These are phyloP conservation scores for Emericellopsis cladophorae DNA, from an alignment of 2,329 filamentous ascomycete species.

Conservation along the genomic window DNA sequence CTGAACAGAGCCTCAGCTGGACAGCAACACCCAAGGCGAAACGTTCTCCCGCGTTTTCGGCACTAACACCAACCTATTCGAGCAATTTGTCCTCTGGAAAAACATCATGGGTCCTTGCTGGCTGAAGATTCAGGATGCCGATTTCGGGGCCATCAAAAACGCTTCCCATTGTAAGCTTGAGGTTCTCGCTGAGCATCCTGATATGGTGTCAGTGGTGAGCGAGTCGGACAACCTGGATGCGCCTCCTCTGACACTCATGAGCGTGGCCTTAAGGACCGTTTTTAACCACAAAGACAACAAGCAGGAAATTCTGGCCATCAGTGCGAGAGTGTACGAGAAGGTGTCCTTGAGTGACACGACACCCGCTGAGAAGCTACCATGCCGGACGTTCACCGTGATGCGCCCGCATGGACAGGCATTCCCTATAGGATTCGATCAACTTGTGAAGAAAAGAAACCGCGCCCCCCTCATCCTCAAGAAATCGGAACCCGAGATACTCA, in stretches of 20 bases:
- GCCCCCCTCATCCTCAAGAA: conserved; percentile 72
- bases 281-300: conserved; percentile 91
- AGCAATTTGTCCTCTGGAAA: conserved; percentile 98
- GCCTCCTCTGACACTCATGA: conserved; percentile 92
- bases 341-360: conserved; percentile 79
- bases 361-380: conserved; percentile 76
- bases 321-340: conserved; percentile 85
- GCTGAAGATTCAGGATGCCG: conserved; percentile 78
- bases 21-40: conserved; percentile 61
- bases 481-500: conserved; percentile 73
- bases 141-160: conserved; percentile 77
- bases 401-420: conserved; percentile 66
- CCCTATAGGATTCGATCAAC: conserved; percentile 74
- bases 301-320: conserved; percentile 87
- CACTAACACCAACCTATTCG: conserved; percentile 84
- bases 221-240: conserved; percentile 73
- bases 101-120: conserved; percentile 98
- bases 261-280: conserved; percentile 72
- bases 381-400: conserved; percentile 83
- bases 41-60: conserved; percentile 94
- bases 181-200: conserved; percentile 67
- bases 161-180: conserved; percentile 97
- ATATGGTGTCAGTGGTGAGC: conserved; percentile 56
- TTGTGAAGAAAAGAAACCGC: conserved; percentile 60
- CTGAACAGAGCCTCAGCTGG: conserved; percentile 48